Conservation (phyloP, 2,329 filamentous ascomycete species). For the Penicillium expansum region DNA sequence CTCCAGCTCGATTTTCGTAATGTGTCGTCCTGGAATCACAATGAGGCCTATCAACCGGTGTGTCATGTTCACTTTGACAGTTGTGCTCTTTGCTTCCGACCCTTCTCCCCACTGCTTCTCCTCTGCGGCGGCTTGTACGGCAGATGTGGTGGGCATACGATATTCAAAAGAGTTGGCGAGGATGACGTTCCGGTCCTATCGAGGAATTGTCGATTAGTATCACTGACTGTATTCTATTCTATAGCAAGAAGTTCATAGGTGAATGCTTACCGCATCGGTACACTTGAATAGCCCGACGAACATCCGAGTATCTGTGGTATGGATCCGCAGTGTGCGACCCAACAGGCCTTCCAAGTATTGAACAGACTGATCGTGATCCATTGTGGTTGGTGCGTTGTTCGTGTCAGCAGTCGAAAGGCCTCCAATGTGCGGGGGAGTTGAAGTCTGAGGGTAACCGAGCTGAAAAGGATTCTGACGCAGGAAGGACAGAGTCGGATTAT, state of each 20-base stretch:
- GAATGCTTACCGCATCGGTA: conserved; percentile 72
- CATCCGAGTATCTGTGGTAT: conserved; percentile 78
- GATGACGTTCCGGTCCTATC: conserved; percentile 81
- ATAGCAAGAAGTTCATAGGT: conserved; percentile 1
- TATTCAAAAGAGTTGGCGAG: conserved; percentile 86
- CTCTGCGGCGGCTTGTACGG: conserved; percentile 44
- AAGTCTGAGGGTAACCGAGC: not conserved
- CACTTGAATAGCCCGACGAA: conserved; percentile 93
- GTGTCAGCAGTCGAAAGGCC: conserved; percentile 1
- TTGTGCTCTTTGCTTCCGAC: conserved; percentile 18
- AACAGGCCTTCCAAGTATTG: conserved; percentile 59
- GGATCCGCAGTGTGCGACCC: conserved; percentile 74
- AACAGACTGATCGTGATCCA: conserved; percentile 39
- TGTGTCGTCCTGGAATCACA: conserved; percentile 81
- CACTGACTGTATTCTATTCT: not conserved
- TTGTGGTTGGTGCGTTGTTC: conserved; percentile 20
- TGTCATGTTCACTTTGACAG: conserved; percentile 67
- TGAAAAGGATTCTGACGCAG: not conserved
- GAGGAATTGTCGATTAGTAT: conserved; percentile 7
- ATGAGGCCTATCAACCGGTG: conserved; percentile 85
- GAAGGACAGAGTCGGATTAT: not conserved
- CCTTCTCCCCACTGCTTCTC: conserved; percentile 24
- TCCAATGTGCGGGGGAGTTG: not conserved
- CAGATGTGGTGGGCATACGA: conserved; percentile 63
- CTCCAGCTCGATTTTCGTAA: conserved; percentile 85